Evolutionary conservation across 306 rosid genomes (phyloP), one percentile per base, ranked within the genome.

Genomic region (Hippophae tibetana): DNA sequence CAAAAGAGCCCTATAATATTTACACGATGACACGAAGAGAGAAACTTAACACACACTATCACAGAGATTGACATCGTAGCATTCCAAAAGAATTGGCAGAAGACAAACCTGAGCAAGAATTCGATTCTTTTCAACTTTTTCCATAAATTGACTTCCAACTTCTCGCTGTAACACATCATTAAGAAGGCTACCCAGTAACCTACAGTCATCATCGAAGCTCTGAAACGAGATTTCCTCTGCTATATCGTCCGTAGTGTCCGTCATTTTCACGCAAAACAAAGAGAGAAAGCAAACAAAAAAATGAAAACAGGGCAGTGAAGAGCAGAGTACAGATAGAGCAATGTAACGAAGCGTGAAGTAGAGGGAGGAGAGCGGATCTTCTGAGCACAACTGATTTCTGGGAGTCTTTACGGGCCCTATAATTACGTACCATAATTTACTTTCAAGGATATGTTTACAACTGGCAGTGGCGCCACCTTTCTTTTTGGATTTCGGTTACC

Each of bases 141-240:
- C 94, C 66, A 78, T 74, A 57, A 85, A 60, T 7, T 49, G 52
- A 63, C 57, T 62, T 9, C 92, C 89, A 63, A 85, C 94, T 65
- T 90, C 95, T 18, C 96, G 77, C 56, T 84, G 95, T 44, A 90
- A 68, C 64, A 90, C 86, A 48, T 90, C 97, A 5, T 82, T 74
- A 50, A 90, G 95, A 42, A 90, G 83, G 72, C 73, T 90, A 0
- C 90, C 87, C 10, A 90, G 97, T 68, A 90, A 61, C 54, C 56
- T 84, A 54, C 97, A 90, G 69, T 87, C 95, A 47, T 90, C 97
- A 6, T 90, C 89, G 49, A 84, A 87, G 80, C 66, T 81, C 85
- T 90, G 95, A 60, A 90, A 90, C 18, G 94, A 87, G 64, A 90
- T 87, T 74, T 90, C 97, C 75, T 87, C 95, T 1, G 95, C 95